phyloP scores from a whole-genome alignment of 306 rosid genomes.

The Ormosia semicastrata region DNA sequence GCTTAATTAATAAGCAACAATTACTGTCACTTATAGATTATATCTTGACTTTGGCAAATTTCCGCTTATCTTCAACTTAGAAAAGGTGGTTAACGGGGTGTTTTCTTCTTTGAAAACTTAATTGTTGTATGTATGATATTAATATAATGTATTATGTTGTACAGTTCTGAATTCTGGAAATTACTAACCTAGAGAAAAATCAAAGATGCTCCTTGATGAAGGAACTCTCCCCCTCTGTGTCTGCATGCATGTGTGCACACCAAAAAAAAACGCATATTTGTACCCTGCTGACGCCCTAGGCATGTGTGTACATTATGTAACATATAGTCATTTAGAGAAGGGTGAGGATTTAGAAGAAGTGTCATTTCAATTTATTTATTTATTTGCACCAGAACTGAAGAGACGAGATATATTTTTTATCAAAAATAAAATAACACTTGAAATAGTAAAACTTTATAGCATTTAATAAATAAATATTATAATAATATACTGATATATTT shows the following conservation, averaged over 20 bases:
- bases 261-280: neutral
- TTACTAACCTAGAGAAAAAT: conserved; percentile 30
- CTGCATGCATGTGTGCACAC: neutral
- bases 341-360: neutral
- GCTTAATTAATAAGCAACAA: conserved; percentile 15
- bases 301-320: neutral
- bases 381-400: neutral
- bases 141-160: conserved; percentile 34
- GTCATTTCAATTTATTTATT: neutral
- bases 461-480: too few species aligned
- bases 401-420: neutral
- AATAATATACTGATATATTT: neutral
- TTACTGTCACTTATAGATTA: conserved; percentile 5
- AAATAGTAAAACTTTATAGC: neutral
- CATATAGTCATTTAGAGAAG: neutral
- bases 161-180: conserved; percentile 35
- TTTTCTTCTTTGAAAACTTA: conserved; percentile 19
- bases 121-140: conserved; percentile 32
- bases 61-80: conserved; percentile 24
- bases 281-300: neutral
- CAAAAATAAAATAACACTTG: neutral
- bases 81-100: conserved; percentile 16
- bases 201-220: neutral
- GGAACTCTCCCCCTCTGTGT: neutral
- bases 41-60: conserved; percentile 19